Evolutionary conservation across 768 basidiomycete species (phyloP).

Genomic region (Phylloporus rhodoxanthus): DNA sequence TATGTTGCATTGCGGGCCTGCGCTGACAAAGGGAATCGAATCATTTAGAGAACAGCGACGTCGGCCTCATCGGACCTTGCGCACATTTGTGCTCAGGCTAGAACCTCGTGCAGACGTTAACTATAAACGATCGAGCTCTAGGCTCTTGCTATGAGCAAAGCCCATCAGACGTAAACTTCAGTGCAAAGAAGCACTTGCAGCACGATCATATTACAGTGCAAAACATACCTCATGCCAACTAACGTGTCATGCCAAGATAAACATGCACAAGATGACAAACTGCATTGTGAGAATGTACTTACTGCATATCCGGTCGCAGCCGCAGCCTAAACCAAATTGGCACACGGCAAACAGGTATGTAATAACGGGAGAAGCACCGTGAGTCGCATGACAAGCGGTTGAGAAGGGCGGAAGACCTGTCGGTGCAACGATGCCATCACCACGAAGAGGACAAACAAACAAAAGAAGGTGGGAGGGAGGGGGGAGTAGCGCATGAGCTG

Average conservation of each 20-base stretch:
- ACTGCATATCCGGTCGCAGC: background rate
- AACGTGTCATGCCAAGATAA: background rate
- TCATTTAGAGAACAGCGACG: no score
- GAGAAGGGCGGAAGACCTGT: background rate
- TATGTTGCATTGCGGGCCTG: no score
- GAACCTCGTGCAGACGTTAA: no score
- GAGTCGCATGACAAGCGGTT: background rate
- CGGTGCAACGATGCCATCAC: background rate
- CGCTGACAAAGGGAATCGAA: no score
- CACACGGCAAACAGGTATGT: background rate
- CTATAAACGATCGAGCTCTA: no score
- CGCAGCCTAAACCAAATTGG: background rate
- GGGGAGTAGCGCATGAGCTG: background rate
- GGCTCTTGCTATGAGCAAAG: no score
- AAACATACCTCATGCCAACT: no score
- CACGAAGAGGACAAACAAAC: background rate
- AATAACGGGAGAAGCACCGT: background rate
- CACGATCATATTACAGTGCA: no score
- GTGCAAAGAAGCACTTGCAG: background rate
- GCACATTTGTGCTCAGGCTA: no score
- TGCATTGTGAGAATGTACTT: background rate
- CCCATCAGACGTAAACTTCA: background rate
- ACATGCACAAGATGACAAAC: background rate
- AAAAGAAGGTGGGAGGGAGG: background rate
- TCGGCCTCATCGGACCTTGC: no score